Evolutionary conservation across 2,329 filamentous ascomycete species (phyloP), one percentile per base, ranked within the genome.

Genomic region (Botryosphaeria dothidea): DNA sequence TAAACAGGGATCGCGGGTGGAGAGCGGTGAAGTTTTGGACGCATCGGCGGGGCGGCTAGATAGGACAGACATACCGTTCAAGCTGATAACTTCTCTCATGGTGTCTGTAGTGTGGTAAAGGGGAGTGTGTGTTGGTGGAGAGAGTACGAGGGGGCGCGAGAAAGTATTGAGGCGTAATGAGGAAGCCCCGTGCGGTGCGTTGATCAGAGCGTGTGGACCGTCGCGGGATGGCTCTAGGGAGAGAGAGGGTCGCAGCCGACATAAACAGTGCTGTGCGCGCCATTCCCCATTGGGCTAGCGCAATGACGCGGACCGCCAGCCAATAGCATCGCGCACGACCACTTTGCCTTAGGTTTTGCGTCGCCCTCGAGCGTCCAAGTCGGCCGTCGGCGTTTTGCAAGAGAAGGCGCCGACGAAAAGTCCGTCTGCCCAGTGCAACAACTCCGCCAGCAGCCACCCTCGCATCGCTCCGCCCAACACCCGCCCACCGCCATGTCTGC

Each of bases 71-170:
- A 78, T 88, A 97, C 94, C 93, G 88, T 97, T 97, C 88, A 98
- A 91, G 85, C 91, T 94, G 83, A 98, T 97, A 81, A 98, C 93
- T 89, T 98, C 94, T 91, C 94, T 93, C 94, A 98, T 98, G 45
- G 63, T 65, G 43, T 54, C 52, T 23, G 43, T 46, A 21, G 36
- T 54, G 61, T 54, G 48, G 31, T 45, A 48, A 36, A 49, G 38
- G 38, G 36, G 29, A 34, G 48, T 38, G 48, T 49, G 45, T 49
- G 29, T 41, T 36, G 36, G 48, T 46, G 25, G 61, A 54, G 25
- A 46, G 61, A 31, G 34, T 43, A 38, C 48, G 61, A 54, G 61
- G 48, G 61, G 61, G 48, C 41, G 56, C 41, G 61, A 41, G 46
- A 54, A 36, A 56, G 61, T 54, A 56, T 52, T 64, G 61, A 64